Percentiles rank a stretch among this genome's conserved stretches.
Evolutionary conservation across 495 filamentous ascomycete genomes (phyloP).

Genomic region (Endocarpon pusillum): DNA sequence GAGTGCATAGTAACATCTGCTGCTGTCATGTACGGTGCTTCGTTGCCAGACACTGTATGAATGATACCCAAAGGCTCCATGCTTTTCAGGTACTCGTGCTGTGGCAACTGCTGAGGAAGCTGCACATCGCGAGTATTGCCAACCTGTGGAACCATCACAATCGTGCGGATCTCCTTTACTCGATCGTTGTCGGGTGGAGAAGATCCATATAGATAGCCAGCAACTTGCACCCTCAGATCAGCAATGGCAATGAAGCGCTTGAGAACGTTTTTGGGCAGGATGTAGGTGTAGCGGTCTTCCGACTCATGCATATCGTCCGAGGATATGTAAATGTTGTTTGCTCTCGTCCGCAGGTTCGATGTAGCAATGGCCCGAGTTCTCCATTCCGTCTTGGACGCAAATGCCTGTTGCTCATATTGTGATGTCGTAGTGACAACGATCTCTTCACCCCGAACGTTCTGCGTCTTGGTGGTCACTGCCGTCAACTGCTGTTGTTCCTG

Average conservation of each 20-base stretch:
- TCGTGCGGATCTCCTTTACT: constrained; percentile 90
- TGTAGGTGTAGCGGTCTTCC: constrained; percentile 72
- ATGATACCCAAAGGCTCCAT: constrained; percentile 91
- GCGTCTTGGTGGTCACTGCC: constrained; percentile 93
- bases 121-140: constrained; percentile 86
- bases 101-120: constrained; percentile 76
- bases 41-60: constrained; percentile 87
- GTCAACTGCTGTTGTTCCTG: constrained; percentile 93
- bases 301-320: constrained; percentile 76
- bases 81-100: constrained; percentile 76
- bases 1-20: constrained; percentile 89
- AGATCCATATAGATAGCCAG: constrained; percentile 86
- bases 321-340: constrained; percentile 98
- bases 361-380: constrained; percentile 91
- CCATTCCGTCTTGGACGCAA: constrained; percentile 98
- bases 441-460: constrained; percentile 94
- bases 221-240: constrained; percentile 90
- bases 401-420: constrained; percentile 90
- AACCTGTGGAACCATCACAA: constrained; percentile 95
- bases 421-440: constrained; percentile 97
- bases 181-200: constrained; percentile 89
- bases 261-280: constrained; percentile 98
- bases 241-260: constrained; percentile 98
- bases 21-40: constrained; percentile 89
- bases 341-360: constrained; percentile 81